These are phyloP conservation scores for Datura wrightii DNA, from an alignment of 257 asterid genomes.

Conservation along the genomic window DNA sequence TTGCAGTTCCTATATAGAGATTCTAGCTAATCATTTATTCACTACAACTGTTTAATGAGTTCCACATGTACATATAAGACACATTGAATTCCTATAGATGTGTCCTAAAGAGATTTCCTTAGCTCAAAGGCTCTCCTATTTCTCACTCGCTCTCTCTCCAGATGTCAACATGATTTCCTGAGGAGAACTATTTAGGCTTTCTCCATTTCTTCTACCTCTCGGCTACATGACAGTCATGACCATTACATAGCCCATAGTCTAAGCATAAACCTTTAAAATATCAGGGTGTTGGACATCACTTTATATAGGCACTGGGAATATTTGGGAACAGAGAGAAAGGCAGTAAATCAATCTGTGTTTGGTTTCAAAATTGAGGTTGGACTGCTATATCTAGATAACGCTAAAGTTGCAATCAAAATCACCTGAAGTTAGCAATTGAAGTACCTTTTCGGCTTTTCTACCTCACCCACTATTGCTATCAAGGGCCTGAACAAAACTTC, in stretches of 20 bases:
- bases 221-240: neutral
- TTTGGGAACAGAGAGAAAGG: neutral
- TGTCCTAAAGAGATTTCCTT: neutral
- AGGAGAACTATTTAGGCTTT: neutral
- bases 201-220: slow-evolving; percentile 21
- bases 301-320: neutral
- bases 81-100: neutral
- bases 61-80: neutral
- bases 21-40: neutral
- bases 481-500: neutral
- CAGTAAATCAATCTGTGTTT: neutral
- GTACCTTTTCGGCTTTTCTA: neutral
- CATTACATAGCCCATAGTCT: neutral
- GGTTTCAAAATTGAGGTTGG: neutral
- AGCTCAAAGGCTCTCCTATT: slow-evolving; percentile 2
- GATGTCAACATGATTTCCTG: neutral
- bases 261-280: neutral
- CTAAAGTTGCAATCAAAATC: neutral
- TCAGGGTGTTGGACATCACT: neutral
- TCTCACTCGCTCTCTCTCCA: neutral
- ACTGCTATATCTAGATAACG: neutral
- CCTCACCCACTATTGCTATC: neutral
- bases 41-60: neutral
- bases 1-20: neutral
- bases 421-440: neutral